phyloP scores from a whole-genome alignment of 495 filamentous ascomycete species.

The Penicillium waksmanii region DNA sequence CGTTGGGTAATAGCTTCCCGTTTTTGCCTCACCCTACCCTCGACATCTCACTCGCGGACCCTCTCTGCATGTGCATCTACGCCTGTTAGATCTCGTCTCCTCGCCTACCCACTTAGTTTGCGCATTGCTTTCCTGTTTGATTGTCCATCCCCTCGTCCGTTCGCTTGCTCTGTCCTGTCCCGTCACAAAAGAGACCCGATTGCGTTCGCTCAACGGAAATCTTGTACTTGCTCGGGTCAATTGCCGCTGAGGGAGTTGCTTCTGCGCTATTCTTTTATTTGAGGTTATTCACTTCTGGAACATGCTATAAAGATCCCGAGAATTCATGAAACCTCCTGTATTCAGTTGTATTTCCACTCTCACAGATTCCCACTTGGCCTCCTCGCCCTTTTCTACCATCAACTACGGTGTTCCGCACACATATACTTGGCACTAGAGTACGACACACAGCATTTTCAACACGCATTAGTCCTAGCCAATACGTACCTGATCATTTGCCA shows the following conservation, averaged over 20 bases:
- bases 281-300: not conserved
- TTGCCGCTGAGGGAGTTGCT: slow-evolving; percentile 1
- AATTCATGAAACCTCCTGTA: too few relatives aligned
- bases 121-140: slow-evolving; percentile 20
- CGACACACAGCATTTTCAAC: not conserved
- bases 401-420: not conserved
- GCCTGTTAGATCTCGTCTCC: not conserved
- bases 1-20: not conserved
- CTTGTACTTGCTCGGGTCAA: slow-evolving; percentile 6
- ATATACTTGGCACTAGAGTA: not conserved
- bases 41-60: not conserved
- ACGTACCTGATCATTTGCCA: not conserved
- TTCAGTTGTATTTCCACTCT: too few relatives aligned
- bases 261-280: slow-evolving; percentile 9
- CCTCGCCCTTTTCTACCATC: not conserved
- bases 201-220: slow-evolving; percentile 20
- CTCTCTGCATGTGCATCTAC: not conserved
- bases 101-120: slow-evolving; percentile 18
- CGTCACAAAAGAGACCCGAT: slow-evolving; percentile 21
- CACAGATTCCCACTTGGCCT: too few relatives aligned
- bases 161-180: slow-evolving; percentile 28
- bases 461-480: not conserved
- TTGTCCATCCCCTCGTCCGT: slow-evolving; percentile 21
- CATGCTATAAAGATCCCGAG: slow-evolving; percentile 2
- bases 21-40: not conserved